Conservation (phyloP, 2,329 filamentous ascomycete genomes). For the Claviceps humidiphila region DNA sequence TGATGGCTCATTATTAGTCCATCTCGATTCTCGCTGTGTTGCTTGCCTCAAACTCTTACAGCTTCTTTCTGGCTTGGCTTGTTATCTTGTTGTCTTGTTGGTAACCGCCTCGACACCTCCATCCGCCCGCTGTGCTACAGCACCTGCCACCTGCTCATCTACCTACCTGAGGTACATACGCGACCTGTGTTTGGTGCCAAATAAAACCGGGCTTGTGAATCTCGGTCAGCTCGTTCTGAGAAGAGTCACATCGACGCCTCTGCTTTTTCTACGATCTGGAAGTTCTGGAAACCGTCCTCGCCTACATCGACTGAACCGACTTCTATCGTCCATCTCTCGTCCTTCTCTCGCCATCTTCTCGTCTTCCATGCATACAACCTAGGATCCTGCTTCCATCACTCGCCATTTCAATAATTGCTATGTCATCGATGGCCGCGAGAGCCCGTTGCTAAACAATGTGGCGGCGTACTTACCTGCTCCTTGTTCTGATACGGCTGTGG, state of each 20-base stretch:
- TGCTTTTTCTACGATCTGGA: conserved; percentile 6
- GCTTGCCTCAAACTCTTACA: not conserved
- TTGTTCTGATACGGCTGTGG: conserved; percentile 80
- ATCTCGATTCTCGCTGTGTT: not conserved
- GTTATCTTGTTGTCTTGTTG: too few species aligned
- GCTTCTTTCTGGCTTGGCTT: too few species aligned
- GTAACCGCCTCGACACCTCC: not conserved
- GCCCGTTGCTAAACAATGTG: conserved; percentile 48
- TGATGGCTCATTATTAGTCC: not conserved
- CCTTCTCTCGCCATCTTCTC: not conserved
- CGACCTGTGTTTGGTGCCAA: not conserved
- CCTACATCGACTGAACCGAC: conserved; percentile 1
- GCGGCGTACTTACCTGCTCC: conserved; percentile 75
- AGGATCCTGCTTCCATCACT: not conserved
- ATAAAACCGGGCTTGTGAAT: too few species aligned
- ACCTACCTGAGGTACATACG: not conserved
- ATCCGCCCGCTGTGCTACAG: not conserved
- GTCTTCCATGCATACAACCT: conserved; percentile 11
- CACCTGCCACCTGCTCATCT: not conserved
- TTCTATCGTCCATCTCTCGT: not conserved
- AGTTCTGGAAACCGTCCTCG: not conserved
- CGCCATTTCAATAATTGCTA: conserved; percentile 16
- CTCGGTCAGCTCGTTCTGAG: not conserved
- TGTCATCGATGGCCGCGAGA: conserved; percentile 7
- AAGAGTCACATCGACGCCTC: not conserved